These are phyloP conservation scores for Saitoella complicata DNA, from an alignment of 805 yeast genomes.

Conservation along the genomic window DNA sequence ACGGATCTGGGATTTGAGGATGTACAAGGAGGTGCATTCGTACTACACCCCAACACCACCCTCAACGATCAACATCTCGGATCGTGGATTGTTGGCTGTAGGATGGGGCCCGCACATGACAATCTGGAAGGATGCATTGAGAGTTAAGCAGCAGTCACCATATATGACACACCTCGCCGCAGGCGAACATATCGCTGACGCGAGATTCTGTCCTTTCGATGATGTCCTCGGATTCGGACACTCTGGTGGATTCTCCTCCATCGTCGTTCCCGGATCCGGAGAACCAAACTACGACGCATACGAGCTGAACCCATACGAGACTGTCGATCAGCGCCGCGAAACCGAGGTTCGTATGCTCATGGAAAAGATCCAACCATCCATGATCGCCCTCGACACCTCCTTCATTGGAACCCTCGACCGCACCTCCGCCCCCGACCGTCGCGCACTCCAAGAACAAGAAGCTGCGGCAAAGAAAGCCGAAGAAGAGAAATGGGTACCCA, in stretches of 20 bases:
- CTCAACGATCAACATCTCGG: constrained; percentile 60
- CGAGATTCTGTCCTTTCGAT: constrained; percentile 80
- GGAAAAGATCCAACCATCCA: constrained; percentile 81
- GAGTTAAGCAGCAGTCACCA: constrained; percentile 55
- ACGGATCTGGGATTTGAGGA: constrained; percentile 88
- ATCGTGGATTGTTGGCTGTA: constrained; percentile 71
- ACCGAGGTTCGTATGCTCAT: constrained; percentile 71
- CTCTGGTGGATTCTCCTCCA: constrained; percentile 56
- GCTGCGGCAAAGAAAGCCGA: constrained; percentile 24
- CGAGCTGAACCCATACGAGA: constrained; percentile 83
- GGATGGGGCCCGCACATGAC: constrained; percentile 94
- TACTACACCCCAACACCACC: constrained; percentile 78
- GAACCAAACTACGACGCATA: constrained; percentile 94
- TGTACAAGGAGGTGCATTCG: constrained; percentile 46
- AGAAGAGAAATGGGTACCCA: constrained; percentile 38
- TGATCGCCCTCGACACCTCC: constrained; percentile 80
- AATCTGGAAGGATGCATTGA: constrained; percentile 77
- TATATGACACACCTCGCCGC: constrained; percentile 84
- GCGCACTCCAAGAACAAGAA: constrained; percentile 36
- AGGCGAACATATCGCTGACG: constrained; percentile 51
- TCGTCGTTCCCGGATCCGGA: constrained; percentile 91
- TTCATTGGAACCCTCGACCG: constrained; percentile 67
- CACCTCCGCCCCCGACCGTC: constrained; percentile 40
- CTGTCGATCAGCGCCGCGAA: constrained; percentile 85
- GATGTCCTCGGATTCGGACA: constrained; percentile 91